Evolutionary conservation across 2,329 filamentous ascomycete species (phyloP).

Genomic region (Leptosphaerulina australis): DNA sequence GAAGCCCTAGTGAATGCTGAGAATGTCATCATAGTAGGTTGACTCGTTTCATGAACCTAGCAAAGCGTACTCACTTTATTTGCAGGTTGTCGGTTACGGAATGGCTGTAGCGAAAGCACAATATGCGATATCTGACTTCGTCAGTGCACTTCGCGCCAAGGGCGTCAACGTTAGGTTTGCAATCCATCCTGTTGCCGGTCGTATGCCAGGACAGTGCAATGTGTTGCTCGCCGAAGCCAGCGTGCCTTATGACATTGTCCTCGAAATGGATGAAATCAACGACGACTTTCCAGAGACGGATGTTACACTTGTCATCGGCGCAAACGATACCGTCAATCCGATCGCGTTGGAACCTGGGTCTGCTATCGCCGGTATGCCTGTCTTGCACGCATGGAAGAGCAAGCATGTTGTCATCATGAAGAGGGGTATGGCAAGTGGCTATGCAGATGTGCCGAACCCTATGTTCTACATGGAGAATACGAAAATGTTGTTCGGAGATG

Average conservation of each 20-base stretch:
- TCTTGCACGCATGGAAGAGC: slow-evolving; percentile 90
- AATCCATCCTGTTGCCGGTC: slow-evolving; percentile 86
- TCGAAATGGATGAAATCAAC: slow-evolving; percentile 97
- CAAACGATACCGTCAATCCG: slow-evolving; percentile 91
- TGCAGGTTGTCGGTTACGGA: slow-evolving; percentile 77
- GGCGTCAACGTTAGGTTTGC: slow-evolving; percentile 85
- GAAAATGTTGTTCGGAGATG: slow-evolving; percentile 91
- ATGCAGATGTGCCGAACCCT: slow-evolving; percentile 89
- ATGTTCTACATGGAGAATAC: slow-evolving; percentile 93
- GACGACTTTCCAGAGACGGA: slow-evolving; percentile 88
- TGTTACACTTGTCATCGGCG: slow-evolving; percentile 85
- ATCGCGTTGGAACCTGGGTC: slow-evolving; percentile 84
- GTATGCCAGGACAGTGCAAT: slow-evolving; percentile 94
- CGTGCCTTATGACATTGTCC: slow-evolving; percentile 88
- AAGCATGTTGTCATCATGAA: slow-evolving; percentile 96
- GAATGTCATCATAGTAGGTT: slow-evolving; percentile 75
- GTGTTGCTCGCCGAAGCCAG: slow-evolving; percentile 85
- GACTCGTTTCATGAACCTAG: not conserved
- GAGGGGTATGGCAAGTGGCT: slow-evolving; percentile 84
- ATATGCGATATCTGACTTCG: slow-evolving; percentile 86
- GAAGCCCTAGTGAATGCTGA: slow-evolving; percentile 77
- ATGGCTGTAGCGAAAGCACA: slow-evolving; percentile 96
- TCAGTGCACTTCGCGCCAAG: slow-evolving; percentile 71
- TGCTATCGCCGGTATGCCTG: slow-evolving; percentile 89
- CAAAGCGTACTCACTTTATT: not conserved